Evolutionary conservation across 2,329 filamentous ascomycete species (phyloP).

Genomic region (Fonsecaea nubica): DNA sequence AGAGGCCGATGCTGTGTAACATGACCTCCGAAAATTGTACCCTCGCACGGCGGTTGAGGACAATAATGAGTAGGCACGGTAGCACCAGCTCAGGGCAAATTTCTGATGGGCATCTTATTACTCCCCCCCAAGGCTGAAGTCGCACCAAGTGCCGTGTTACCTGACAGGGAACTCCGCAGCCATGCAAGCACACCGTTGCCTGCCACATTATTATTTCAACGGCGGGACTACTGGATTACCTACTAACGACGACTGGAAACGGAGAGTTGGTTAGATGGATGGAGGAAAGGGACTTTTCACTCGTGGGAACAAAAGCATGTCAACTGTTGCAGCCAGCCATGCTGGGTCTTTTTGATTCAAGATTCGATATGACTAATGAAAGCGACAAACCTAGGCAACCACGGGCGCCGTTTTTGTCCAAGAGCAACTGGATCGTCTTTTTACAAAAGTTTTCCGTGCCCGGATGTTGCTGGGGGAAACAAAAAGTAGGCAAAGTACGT

Average conservation of each 20-base stretch:
- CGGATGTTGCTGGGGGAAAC: background rate
- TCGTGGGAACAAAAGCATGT: background rate
- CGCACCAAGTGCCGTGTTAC: background rate
- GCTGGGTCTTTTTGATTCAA: background rate
- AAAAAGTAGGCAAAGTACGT: background rate
- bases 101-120: background rate
- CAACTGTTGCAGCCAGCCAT: background rate
- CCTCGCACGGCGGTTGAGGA: too few species aligned
- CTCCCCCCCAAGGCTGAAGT: background rate
- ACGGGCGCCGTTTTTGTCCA: background rate
- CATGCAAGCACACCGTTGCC: background rate
- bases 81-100: background rate
- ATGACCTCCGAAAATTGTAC: background rate
- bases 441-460: conserved; percentile 2
- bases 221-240: background rate
- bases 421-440: background rate
- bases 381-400: background rate
- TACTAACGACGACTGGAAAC: background rate
- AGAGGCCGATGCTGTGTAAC: background rate
- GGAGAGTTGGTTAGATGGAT: background rate
- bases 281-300: background rate
- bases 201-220: background rate
- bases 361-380: background rate
- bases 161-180: background rate
- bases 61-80: background rate